Evolutionary conservation across 2,329 filamentous ascomycete species (phyloP).

Genomic region (Pseudogymnoascus sp.): DNA sequence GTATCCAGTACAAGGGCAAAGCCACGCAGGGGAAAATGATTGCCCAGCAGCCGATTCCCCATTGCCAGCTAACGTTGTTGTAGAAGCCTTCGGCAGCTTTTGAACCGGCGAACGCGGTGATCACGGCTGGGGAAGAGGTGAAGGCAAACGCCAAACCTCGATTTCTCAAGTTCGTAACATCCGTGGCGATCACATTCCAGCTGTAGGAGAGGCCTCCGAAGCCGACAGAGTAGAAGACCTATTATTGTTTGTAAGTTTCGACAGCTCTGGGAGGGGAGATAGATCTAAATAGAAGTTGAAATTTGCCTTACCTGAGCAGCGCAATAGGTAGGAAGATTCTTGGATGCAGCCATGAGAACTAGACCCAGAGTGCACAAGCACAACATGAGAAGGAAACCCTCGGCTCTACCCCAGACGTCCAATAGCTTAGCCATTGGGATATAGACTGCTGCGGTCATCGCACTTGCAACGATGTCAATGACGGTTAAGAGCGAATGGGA

Average conservation of each 20-base stretch:
- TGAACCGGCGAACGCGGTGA: constrained; percentile 56
- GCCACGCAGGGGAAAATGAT: constrained; percentile 56
- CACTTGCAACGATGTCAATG: constrained; percentile 45
- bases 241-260: not conserved
- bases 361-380: constrained; percentile 45
- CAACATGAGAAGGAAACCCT: constrained; percentile 53
- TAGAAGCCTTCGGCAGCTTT: constrained; percentile 49
- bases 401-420: constrained; percentile 61
- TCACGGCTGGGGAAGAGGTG: constrained; percentile 55
- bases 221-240: constrained; percentile 61
- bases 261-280: not conserved
- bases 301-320: constrained; percentile 31
- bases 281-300: not conserved
- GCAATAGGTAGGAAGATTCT: constrained; percentile 51
- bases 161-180: constrained; percentile 57
- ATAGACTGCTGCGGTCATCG: constrained; percentile 53
- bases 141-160: constrained; percentile 48
- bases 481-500: constrained; percentile 30
- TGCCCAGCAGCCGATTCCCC: constrained; percentile 60
- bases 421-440: constrained; percentile 61
- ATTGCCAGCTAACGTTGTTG: constrained; percentile 50
- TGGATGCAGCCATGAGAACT: constrained; percentile 58
- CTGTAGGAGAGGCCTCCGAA: constrained; percentile 53
- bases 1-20: constrained; percentile 50
- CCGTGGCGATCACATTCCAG: constrained; percentile 57